These are phyloP conservation scores for Gamsiella multidivaricata DNA, from an alignment of 192 early-diverging fungal genomes.

Conservation along the genomic window DNA sequence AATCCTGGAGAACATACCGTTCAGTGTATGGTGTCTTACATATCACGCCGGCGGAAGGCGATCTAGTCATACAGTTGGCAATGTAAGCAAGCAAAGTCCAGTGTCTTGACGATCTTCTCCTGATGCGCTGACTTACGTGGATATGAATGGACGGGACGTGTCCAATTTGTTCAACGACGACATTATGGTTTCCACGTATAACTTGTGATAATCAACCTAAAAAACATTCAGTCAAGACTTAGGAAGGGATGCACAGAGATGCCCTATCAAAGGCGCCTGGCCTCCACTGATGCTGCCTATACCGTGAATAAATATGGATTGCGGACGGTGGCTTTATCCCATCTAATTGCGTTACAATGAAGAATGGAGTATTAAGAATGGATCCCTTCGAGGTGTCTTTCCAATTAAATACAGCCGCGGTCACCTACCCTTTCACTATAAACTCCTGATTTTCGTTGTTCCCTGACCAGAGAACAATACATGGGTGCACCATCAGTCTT, in stretches of 20 bases:
- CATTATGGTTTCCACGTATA: constrained; percentile 40
- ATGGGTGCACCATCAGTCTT: constrained; percentile 60
- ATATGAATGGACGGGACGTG: constrained; percentile 23
- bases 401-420: too few species aligned
- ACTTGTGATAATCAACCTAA: constrained; percentile 39
- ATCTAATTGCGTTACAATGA: too few species aligned
- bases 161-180: constrained; percentile 4
- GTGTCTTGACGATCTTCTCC: background rate
- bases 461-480: constrained; percentile 63
- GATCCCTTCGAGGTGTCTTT: too few species aligned
- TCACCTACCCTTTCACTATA: constrained; percentile 54
- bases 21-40: constrained; percentile 25
- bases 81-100: background rate
- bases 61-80: constrained; percentile 17
- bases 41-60: constrained; percentile 41
- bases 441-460: constrained; percentile 71
- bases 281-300: background rate
- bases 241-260: too few species aligned
- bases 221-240: background rate
- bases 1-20: constrained; percentile 25
- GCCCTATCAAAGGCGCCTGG: background rate
- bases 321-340: constrained; percentile 19
- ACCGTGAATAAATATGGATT: constrained; percentile 45
- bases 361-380: too few species aligned
- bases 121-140: constrained; percentile 15